These are phyloP conservation scores for Staphylotrichum tortipilum DNA, from an alignment of 495 filamentous ascomycete genomes.

Conservation along the genomic window DNA sequence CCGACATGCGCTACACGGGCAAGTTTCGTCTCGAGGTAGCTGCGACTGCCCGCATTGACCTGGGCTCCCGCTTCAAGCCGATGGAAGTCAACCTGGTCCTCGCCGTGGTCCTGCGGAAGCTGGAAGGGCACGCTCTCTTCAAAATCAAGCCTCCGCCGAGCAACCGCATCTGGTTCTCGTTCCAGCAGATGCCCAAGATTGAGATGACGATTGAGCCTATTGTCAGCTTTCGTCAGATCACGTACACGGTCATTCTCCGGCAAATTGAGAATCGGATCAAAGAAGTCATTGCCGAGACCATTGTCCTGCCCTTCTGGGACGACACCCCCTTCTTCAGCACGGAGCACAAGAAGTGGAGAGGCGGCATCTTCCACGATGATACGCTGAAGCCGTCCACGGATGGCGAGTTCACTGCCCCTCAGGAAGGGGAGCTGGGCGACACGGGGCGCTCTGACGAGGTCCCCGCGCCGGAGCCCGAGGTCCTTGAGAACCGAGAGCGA, in stretches of 20 bases:
- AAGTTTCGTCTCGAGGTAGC: conserved; percentile 84
- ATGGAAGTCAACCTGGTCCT: conserved; percentile 84
- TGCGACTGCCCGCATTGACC: conserved; percentile 80
- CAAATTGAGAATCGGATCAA: conserved; percentile 91
- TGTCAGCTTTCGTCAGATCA: conserved; percentile 90
- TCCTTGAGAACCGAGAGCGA: conserved; percentile 47
- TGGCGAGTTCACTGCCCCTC: conserved; percentile 43
- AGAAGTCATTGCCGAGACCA: conserved; percentile 82
- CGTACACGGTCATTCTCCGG: conserved; percentile 80
- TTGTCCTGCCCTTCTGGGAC: conserved; percentile 94
- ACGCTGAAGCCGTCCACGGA: conserved; percentile 25
- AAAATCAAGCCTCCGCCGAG: conserved; percentile 91
- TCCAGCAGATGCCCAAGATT: conserved; percentile 84
- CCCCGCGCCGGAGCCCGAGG: conserved; percentile 15
- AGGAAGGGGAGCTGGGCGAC: conserved; percentile 49
- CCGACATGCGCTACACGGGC: conserved; percentile 79
- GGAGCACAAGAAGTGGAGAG: conserved; percentile 63
- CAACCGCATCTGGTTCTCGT: conserved; percentile 90
- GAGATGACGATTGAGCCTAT: conserved; percentile 89
- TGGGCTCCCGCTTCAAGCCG: conserved; percentile 80
- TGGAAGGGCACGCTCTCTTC: conserved; percentile 77
- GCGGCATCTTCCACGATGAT: conserved; percentile 74
- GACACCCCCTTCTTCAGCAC: conserved; percentile 86
- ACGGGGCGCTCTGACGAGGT: conserved; percentile 34
- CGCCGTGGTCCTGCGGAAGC: conserved; percentile 72